Base-by-base conservation (phyloP, 441 rosid species). In the Rhodomyrtus psidioides region DNA sequence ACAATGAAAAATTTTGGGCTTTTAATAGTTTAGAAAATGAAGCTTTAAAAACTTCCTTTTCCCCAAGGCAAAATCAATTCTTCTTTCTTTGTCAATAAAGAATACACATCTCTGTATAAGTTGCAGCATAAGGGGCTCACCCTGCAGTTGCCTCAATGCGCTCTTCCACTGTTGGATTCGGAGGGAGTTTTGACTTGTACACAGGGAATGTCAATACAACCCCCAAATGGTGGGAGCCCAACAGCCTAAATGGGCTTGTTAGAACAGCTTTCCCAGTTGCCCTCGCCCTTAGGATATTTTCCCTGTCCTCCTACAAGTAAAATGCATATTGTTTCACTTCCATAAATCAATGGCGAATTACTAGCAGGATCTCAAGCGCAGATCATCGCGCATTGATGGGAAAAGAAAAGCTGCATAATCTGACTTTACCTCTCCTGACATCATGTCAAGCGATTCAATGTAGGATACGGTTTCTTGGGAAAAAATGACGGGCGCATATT, bases 181-280 rank as follows among this genome's bases (percentile, higher is more conserved):
- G 87, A 53, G 98, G 95, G 70, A 97, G 97, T 90, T 94, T 94
- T 27, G 92, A 92, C 86, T 94, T 96, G 90, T 97, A 97, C 59
- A 97, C 99, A 86, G 99, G 98, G 86, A 97, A 95, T n/a, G 99
- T 97, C 92, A 97, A 89, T 75, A 97, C 99, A 65, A 97, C 99
- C 79, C 99, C 99, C 59, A 97, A 97, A 92, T 96, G 99, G 87
- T 94, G 97, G 89, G 99, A 93, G 83, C 91, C 95, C 58, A 97
- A 90, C 87, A 97, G 85, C 91, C 96, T 93, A 88, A 97, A 96
- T 86, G 99, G 99, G 51, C 94, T 92, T 53, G 99, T 97, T 84
- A 97, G 91, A 57, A 97, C 99, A 89, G 98, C 99, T 91, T 94
- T 96, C 65, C 99, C 99, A 3, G 98, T 92, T 60, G 94, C 95